Conservation (phyloP, 2,329 filamentous ascomycete genomes). For the Daldinia eschscholtzii region DNA sequence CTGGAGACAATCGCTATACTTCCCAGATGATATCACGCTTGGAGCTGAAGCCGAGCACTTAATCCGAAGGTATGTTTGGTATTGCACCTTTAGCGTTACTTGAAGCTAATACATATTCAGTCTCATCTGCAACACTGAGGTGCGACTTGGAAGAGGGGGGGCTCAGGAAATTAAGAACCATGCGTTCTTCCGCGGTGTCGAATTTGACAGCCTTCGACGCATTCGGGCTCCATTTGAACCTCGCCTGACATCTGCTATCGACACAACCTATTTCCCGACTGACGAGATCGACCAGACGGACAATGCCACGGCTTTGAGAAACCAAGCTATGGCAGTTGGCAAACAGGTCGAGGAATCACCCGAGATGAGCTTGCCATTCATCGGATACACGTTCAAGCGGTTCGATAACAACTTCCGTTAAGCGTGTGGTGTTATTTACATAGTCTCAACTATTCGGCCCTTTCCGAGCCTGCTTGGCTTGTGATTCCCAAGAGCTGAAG, state of each 20-base stretch:
- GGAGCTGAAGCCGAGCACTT: constrained; percentile 91
- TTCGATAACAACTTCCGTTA: constrained; percentile 81
- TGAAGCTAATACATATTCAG: constrained; percentile 59
- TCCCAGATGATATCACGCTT: constrained; percentile 93
- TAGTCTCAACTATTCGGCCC: constrained; percentile 7
- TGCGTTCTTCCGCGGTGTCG: constrained; percentile 95
- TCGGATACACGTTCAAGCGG: constrained; percentile 97
- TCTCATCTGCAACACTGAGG: constrained; percentile 92
- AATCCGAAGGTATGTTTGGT: constrained; percentile 80
- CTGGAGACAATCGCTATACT: constrained; percentile 95
- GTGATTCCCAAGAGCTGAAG: background rate
- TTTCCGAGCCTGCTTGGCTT: background rate
- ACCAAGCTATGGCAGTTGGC: constrained; percentile 80
- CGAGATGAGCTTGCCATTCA: constrained; percentile 96
- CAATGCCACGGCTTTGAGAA: constrained; percentile 87
- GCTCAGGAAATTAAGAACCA: constrained; percentile 94
- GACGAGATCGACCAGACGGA: constrained; percentile 98
- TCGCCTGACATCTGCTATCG: constrained; percentile 89
- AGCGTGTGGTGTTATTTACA: constrained; percentile 43
- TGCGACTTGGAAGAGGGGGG: constrained; percentile 87
- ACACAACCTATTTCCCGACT: constrained; percentile 98
- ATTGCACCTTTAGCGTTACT: background rate
- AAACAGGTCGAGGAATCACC: constrained; percentile 80
- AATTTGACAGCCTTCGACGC: constrained; percentile 91
- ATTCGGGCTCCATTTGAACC: constrained; percentile 98